Evolutionary conservation across 2,329 filamentous ascomycete genomes (phyloP).

Genomic region (Dryadomyces quercivorus): DNA sequence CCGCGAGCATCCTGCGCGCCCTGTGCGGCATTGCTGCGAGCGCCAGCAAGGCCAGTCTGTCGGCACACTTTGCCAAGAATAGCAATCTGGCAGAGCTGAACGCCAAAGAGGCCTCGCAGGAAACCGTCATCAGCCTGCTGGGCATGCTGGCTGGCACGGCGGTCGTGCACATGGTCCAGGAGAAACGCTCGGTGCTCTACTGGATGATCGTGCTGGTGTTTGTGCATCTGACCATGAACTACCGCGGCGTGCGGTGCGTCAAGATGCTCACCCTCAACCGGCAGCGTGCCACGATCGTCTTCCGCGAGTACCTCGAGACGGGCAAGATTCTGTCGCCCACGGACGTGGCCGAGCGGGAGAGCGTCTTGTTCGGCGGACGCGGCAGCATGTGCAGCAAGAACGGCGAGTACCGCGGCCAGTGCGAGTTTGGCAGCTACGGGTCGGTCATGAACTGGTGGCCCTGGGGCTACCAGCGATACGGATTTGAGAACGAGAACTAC

Average conservation of each 20-base stretch:
- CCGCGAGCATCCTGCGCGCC: constrained; percentile 38
- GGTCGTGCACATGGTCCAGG: constrained; percentile 64
- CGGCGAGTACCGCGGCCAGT: constrained; percentile 21
- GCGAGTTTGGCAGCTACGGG: constrained; percentile 26
- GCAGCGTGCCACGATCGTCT: constrained; percentile 71
- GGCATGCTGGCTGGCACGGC: constrained; percentile 78
- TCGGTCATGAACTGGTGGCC: constrained; percentile 21
- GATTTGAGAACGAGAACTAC: constrained; percentile 36
- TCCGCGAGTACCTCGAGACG: constrained; percentile 42
- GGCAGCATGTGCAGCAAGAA: constrained; percentile 29
- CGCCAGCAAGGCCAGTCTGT: constrained; percentile 80
- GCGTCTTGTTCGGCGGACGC: constrained; percentile 45
- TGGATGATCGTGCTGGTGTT: constrained; percentile 60
- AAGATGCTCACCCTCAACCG: constrained; percentile 75
- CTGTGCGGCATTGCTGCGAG: constrained; percentile 85
- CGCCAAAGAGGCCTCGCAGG: constrained; percentile 88
- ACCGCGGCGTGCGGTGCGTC: constrained; percentile 72
- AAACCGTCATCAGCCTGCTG: constrained; percentile 79
- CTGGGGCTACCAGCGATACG: constrained; percentile 21
- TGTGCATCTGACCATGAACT: constrained; percentile 74
- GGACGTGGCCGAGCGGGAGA: constrained; percentile 53
- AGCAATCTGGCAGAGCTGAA: constrained; percentile 90
- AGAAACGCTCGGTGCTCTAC: constrained; percentile 59
- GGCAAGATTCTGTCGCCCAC: constrained; percentile 47
- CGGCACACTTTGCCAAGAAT: constrained; percentile 77